A percentile compares a stretch with the other conserved stretches of the same genome.
phyloP scores from a whole-genome alignment of 345 rosid species.

The Gossypium sturtianum region DNA sequence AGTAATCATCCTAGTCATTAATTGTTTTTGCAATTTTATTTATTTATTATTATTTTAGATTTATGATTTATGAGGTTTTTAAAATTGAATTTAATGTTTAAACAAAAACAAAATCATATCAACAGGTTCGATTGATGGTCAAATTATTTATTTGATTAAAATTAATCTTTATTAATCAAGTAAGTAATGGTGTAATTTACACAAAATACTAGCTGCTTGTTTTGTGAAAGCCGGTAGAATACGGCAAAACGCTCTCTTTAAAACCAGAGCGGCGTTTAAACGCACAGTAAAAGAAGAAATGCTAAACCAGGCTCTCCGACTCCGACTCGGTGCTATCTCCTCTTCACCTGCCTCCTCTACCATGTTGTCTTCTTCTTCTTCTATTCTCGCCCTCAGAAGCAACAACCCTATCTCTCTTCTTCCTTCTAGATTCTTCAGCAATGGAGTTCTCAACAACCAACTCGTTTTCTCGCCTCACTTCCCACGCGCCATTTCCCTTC shows the following conservation, averaged over 20 bases:
- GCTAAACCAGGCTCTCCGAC: neutral
- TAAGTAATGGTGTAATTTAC: too few species aligned
- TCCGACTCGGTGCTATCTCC: conserved; percentile 16
- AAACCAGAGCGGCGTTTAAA: neutral
- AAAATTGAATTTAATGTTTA: too few species aligned
- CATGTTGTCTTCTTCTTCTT: conserved; percentile 20
- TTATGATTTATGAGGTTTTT: too few species aligned
- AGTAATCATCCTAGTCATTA: too few species aligned
- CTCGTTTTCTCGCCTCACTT: conserved; percentile 22
- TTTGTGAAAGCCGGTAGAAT: neutral
- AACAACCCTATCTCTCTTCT: conserved; percentile 23
- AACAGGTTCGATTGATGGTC: too few species aligned
- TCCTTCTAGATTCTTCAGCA: conserved; percentile 17
- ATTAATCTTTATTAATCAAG: too few species aligned
- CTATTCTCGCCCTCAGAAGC: conserved; percentile 17
- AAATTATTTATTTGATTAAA: too few species aligned
- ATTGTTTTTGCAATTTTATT: too few species aligned
- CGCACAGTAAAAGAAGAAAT: neutral
- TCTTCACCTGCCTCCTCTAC: conserved; percentile 19
- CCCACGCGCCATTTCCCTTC: conserved; percentile 28
- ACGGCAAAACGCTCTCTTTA: neutral
- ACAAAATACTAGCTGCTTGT: too few species aligned
- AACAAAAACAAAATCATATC: too few species aligned
- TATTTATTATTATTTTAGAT: too few species aligned
- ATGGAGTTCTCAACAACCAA: conserved; percentile 24